Evolutionary conservation across 1,139 yeast species (phyloP).

Genomic region (Hanseniaspora sp.): DNA sequence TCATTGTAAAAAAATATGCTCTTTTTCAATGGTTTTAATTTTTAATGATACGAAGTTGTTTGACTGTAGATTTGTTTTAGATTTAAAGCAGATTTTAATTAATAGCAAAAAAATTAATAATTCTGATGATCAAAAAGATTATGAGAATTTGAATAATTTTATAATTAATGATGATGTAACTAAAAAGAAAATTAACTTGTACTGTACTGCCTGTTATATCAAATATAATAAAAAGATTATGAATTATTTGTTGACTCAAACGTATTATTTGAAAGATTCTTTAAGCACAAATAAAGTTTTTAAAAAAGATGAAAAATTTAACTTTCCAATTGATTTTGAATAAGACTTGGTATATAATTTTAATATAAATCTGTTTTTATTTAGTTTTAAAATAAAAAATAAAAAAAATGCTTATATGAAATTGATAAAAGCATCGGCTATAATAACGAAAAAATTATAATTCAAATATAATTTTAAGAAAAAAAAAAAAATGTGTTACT

Average conservation of each 20-base stretch:
- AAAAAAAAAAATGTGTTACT: no score
- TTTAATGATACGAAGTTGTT: neutral
- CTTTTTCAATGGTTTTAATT: slow-evolving; percentile 9
- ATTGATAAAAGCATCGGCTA: neutral
- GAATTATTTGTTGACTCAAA: slow-evolving; percentile 3
- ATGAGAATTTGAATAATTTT: slow-evolving; percentile 9
- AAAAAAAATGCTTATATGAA: neutral
- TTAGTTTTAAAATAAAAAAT: neutral
- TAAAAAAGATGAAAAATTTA: neutral
- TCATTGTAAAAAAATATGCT: slow-evolving; percentile 7
- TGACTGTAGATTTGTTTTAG: neutral
- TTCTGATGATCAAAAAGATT: neutral
- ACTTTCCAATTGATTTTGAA: neutral
- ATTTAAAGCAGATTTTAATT: slow-evolving; percentile 1
- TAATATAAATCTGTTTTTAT: neutral
- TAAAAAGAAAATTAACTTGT: neutral
- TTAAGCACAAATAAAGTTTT: neutral
- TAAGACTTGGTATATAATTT: neutral
- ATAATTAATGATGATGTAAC: neutral
- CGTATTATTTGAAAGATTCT: neutral
- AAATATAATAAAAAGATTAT: neutral
- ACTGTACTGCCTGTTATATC: slow-evolving; percentile 7
- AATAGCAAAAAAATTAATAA: slow-evolving; percentile 5
- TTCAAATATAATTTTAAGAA: no score
- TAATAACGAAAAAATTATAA: no score